Evolutionary conservation across 106 monocot species (phyloP), one percentile per base, ranked within the genome.

Genomic region (Chionographis japonica): DNA sequence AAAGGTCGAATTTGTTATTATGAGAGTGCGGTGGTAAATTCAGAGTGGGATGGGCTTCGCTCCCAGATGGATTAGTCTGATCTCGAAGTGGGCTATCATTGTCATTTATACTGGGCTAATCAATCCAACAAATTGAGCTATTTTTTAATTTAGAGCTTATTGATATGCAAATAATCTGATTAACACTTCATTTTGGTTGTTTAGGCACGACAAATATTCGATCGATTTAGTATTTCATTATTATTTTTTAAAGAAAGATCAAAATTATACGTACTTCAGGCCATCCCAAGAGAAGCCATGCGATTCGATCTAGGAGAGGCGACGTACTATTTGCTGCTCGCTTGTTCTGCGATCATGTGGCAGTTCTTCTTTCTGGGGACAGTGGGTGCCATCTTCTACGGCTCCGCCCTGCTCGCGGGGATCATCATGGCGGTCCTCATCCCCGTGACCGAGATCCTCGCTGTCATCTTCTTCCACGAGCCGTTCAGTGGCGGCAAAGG

Each of bases 351-450:
- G 9, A 55, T 83, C 40, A 41, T 83, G 15, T 87, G 73, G 71
- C 87, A 94, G 14, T 78, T 69, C 73, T 85, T 80, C 80, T 80
- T 72, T 51, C 62, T 94, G 3, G 94, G 94, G 1, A 68, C 78
- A 0, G 66, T 86, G 3, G 89, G 93, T 12, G 74, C 73, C 41
- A 83, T 94, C 69, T 77, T 65, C 15, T 85, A 71, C 57, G 80
- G 74, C 14, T 83, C 80, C 4, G 74, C 94, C 0, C 81, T 94
- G n/a, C 73, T 94, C 37, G 77, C 94, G 4, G 83, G 94, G 4
- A 77, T 94, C 58, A 8, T 94, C 49, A 37, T 80, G 0, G 78
- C 85, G 8, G 73, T 77, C 2, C 73, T 88, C 36, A 78, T 94
- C 43, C 87, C 90, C 0, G 64, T 90, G 46, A 73, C 80, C 3